Evolutionary conservation across 345 rosid species (phyloP), one percentile per base, ranked within the genome.

Genomic region (Salix dunnii): DNA sequence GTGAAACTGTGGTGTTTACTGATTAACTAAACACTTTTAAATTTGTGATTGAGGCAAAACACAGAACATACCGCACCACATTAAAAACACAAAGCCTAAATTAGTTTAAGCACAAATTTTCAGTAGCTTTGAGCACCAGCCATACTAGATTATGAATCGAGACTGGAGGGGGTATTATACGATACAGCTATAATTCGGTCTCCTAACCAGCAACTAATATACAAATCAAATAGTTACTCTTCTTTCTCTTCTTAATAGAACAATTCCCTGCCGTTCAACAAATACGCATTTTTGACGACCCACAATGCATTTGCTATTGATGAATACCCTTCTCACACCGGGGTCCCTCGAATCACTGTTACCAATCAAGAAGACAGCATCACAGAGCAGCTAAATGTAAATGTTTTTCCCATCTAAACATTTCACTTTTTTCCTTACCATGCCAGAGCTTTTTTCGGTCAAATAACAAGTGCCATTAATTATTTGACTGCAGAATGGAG

Each of bases 281-380:
- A 91, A 40, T 89, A 91, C 60, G 89, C 96, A 65, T 89, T 79
- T 82, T 72, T 91, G 82, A 88, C 96, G 10, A 89, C 92, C 33
- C 93, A 91, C 86, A 91, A 91, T 61, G 85, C 96, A 0, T 88
- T 25, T 76, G 96, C 93, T 40, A 89, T 88, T 33, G 86, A 46
- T 12, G 51, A 16, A 46, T 13, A 46, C 1, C 51, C 88, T 38
- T 80, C 81, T 10, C 90, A 81, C 80, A 86, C 89, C 5, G 87
- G 87, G 20, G 79, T 79, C 66, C 90, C 91, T 38, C 80, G 96
- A 10, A 0, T 82, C 55, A 85, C 96, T 1, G 46, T 87, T 17
- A 80, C 87, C 48, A 89, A 88, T 79, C 97, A 93, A 81, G 96
- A 93, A 82, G 96, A 93, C 61, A 79, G 46, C 63, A 55, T 93